Evolutionary conservation across 306 rosid genomes (phyloP), one percentile per base, ranked within the genome.

Genomic region (Vicia villosa): DNA sequence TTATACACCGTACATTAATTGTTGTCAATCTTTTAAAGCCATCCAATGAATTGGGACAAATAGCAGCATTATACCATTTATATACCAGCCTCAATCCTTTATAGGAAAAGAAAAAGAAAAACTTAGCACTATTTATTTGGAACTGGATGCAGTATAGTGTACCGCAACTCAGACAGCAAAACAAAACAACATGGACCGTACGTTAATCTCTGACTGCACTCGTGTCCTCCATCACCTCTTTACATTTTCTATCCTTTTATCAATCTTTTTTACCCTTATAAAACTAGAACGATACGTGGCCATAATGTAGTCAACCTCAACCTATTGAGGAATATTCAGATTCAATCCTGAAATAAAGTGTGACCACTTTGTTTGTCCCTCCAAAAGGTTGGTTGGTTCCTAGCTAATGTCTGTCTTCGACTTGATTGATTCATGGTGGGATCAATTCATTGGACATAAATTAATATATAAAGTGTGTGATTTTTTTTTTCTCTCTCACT

Each of bases 321-420:
- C 14, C 26, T 51, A 59, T 40, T 4, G 59, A 17, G 54, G 81
- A 79, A 82, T 79, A 82, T 79, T 79, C 86, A 82, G 76, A 59
- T 71, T 71, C 78, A 70, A 66, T 76, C 61, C 62, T 58, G 37
- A 74, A 70, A 50, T 66, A 82, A 82, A 82, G 83, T 49, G 10
- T 54, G 79, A 61, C 81, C 83, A 73, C 83, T 82, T 82, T 82
- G 75, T 56, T 65, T 72, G 69, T 78, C 81, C 75, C 79, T 63
- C 51, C 0, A 51, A 65, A 67, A 74, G 74, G 43, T 68, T 22
- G 14, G 26, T 50, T 40, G 38, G 38, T 34, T 45, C 38, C 19
- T 49, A 43, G 52, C 6, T 36, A 32, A 32, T 56, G 68, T 70
- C 3, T 56, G 68, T 70, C 5, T 20, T 24, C 8, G 57, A 26